Conservation (phyloP, 2,329 filamentous ascomycete genomes). For the Fusarium citri region DNA sequence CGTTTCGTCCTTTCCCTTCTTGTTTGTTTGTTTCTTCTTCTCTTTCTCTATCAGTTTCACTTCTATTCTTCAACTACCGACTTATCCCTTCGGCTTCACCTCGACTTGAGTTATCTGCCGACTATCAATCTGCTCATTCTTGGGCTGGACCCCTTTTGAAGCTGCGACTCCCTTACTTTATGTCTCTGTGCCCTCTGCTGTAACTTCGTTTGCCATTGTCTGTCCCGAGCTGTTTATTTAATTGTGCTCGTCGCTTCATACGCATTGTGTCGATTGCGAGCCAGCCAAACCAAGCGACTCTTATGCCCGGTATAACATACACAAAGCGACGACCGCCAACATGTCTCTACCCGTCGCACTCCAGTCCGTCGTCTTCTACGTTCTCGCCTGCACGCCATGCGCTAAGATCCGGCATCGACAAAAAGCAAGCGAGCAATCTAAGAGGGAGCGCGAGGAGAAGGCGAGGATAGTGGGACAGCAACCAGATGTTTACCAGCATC, state of each 20-base stretch:
- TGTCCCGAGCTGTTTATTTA: background rate
- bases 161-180: constrained; percentile 25
- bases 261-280: constrained; percentile 9
- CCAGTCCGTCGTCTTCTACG: constrained; percentile 83
- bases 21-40: constrained; percentile 14
- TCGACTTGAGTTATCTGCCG: constrained; percentile 1
- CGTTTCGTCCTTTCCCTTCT: constrained; percentile 23
- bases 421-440: constrained; percentile 77
- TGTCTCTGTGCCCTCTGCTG: constrained; percentile 27
- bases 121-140: constrained; percentile 36
- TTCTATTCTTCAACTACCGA: constrained; percentile 12
- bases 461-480: constrained; percentile 74
- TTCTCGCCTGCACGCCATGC: constrained; percentile 83
- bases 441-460: constrained; percentile 74
- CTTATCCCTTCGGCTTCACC: background rate
- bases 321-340: constrained; percentile 40
- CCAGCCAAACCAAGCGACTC: constrained; percentile 19
- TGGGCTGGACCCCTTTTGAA: constrained; percentile 39
- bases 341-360: constrained; percentile 68
- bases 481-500: constrained; percentile 81
- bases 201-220: constrained; percentile 19
- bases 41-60: background rate
- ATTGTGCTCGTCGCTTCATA: constrained; percentile 10
- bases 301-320: constrained; percentile 39
- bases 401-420: constrained; percentile 75